phyloP scores from a whole-genome alignment of 805 yeast genomes.

The Lachancea mirantina region DNA sequence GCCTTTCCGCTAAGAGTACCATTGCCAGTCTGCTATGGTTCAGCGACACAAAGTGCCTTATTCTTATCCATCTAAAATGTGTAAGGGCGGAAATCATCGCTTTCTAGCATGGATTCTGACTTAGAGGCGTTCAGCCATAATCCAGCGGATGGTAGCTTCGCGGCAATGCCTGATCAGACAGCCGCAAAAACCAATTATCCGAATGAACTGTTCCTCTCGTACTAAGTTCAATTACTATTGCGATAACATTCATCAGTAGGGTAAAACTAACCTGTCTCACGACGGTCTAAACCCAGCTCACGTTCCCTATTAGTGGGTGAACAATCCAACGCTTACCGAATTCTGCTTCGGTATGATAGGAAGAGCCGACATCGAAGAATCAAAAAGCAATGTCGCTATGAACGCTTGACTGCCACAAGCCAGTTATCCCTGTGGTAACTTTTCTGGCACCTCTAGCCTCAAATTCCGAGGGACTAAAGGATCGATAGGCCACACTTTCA shows the following conservation, averaged over 20 bases:
- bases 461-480: conserved; percentile 40
- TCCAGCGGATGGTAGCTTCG: conserved; percentile 45
- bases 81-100: conserved; percentile 39
- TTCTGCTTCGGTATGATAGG: conserved; percentile 46
- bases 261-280: conserved; percentile 41
- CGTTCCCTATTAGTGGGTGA: conserved; percentile 43
- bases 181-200: conserved; percentile 42
- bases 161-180: conserved; percentile 42
- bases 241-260: conserved; percentile 36
- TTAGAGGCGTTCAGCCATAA: conserved; percentile 43
- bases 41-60: conserved; percentile 38
- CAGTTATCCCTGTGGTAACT: conserved; percentile 39
- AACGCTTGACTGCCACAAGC: conserved; percentile 45
- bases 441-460: conserved; percentile 42
- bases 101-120: conserved; percentile 49
- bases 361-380: conserved; percentile 45
- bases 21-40: conserved; percentile 37
- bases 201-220: conserved; percentile 44
- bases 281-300: conserved; percentile 39
- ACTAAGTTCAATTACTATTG: conserved; percentile 39
- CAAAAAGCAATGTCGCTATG: conserved; percentile 43
- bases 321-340: conserved; percentile 42
- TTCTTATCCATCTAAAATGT: conserved; percentile 37
- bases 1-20: conserved; percentile 36
- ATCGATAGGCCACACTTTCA: conserved; percentile 46